These are phyloP conservation scores for Penicillium simplicissimum DNA, from an alignment of 495 filamentous ascomycete genomes.

Conservation along the genomic window DNA sequence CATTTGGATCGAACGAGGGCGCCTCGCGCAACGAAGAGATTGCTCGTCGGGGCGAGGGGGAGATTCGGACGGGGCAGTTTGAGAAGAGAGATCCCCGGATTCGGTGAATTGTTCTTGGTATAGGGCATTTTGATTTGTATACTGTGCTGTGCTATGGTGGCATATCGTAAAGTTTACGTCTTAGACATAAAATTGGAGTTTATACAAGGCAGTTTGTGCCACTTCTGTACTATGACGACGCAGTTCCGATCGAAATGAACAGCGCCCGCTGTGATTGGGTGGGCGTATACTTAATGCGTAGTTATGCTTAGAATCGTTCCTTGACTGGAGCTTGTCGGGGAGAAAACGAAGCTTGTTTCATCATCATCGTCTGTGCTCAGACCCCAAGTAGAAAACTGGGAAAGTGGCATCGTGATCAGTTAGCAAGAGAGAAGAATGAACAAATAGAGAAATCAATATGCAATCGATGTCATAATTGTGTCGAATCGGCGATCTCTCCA, in stretches of 20 bases:
- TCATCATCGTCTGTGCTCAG: not conserved
- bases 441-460: not conserved
- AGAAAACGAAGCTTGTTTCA: not conserved
- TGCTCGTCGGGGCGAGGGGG: conserved; percentile 38
- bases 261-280: not conserved
- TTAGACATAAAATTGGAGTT: not conserved
- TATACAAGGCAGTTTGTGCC: not conserved
- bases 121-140: not conserved
- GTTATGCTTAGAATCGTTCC: not conserved
- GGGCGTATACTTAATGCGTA: not conserved
- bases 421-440: not conserved
- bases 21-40: conserved; percentile 40
- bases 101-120: not conserved
- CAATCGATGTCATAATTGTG: conserved; percentile 8
- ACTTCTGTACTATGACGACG: not conserved
- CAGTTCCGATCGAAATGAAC: not conserved
- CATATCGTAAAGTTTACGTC: not conserved
- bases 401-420: not conserved
- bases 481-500: conserved; percentile 10
- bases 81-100: not conserved
- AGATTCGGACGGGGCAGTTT: conserved; percentile 38
- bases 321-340: not conserved
- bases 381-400: not conserved
- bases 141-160: not conserved
- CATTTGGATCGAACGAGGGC: conserved; percentile 41